Percentiles rank a stretch among this genome's conserved stretches.
Evolutionary conservation across 352 stramenopile genomes (phyloP).

Genomic region (Globisporangium ultimum): DNA sequence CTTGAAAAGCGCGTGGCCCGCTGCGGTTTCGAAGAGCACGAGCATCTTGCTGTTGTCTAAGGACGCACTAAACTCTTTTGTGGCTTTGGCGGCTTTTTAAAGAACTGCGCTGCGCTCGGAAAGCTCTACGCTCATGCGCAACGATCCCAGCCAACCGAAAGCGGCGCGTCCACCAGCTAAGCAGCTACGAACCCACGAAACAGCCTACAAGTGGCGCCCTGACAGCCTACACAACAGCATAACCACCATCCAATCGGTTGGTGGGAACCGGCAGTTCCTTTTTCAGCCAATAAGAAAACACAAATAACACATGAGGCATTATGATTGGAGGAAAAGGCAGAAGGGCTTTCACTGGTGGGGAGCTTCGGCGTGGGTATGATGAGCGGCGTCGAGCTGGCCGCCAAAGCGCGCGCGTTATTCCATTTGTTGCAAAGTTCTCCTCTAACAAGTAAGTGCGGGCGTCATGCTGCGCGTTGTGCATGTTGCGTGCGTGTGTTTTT

Average conservation of each 20-base stretch:
- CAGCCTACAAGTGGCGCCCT: background rate
- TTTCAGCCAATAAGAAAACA: slow-evolving; percentile 22
- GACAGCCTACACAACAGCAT: slow-evolving; percentile 13
- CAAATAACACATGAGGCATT: background rate
- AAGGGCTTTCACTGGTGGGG: slow-evolving; percentile 43
- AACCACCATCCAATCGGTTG: slow-evolving; percentile 22
- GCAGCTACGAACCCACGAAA: background rate
- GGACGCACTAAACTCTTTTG: background rate
- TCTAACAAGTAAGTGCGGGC: slow-evolving; percentile 76
- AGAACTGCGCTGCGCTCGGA: slow-evolving; percentile 9
- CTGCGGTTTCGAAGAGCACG: slow-evolving; percentile 99
- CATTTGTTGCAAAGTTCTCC: slow-evolving; percentile 88
- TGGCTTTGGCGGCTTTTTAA: slow-evolving; percentile 8
- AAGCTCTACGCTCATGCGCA: background rate
- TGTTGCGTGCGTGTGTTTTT: slow-evolving; percentile 12
- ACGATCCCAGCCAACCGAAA: slow-evolving; percentile 18
- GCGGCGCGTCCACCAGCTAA: slow-evolving; percentile 1
- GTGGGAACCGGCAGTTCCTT: slow-evolving; percentile 16
- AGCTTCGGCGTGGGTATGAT: slow-evolving; percentile 9
- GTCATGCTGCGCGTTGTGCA: slow-evolving; percentile 4
- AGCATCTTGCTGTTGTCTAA: slow-evolving; percentile 84
- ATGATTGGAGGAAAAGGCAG: slow-evolving; percentile 17
- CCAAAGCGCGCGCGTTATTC: slow-evolving; percentile 7
- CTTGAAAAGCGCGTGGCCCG: slow-evolving; percentile 99
- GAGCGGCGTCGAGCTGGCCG: background rate